Conservation (phyloP, 1,139 yeast genomes). For the Yamadazyma conglobata region DNA sequence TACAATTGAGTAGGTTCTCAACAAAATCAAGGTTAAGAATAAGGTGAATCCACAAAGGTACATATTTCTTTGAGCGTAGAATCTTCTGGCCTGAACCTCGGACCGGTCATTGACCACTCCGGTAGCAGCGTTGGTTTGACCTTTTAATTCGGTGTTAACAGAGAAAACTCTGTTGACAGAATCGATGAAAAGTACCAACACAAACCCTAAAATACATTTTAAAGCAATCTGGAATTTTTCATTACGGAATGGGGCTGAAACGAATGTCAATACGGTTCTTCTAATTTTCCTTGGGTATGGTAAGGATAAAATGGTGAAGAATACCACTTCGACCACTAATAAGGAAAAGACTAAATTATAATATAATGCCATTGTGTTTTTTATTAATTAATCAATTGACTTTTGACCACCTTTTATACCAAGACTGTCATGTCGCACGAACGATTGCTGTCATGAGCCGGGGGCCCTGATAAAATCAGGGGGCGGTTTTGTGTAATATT, state of each 20-base stretch:
- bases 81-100: conserved; percentile 84
- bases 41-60: conserved; percentile 94
- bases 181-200: conserved; percentile 80
- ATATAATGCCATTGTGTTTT: conserved; percentile 59
- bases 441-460: too few species aligned
- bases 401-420: too few species aligned
- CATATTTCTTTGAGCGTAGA: conserved; percentile 95
- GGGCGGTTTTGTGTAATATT: too few species aligned
- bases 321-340: conserved; percentile 72
- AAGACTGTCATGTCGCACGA: too few species aligned
- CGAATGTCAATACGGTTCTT: conserved; percentile 59
- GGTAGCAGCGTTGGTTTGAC: conserved; percentile 19
- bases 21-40: conserved; percentile 80
- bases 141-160: conserved; percentile 60
- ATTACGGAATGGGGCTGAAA: conserved; percentile 68
- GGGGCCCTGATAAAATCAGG: too few species aligned
- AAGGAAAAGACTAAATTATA: conserved; percentile 73
- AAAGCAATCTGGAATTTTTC: conserved; percentile 73
- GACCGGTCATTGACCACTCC: conserved; percentile 54
- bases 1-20: conserved; percentile 82
- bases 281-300: conserved; percentile 81
- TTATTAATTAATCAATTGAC: too few species aligned
- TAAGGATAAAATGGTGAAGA: conserved; percentile 76
- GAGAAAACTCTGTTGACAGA: conserved; percentile 80
- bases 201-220: conserved; percentile 81